These are phyloP conservation scores for Stagonosporopsis rhizophila DNA, from an alignment of 2,329 filamentous ascomycete species.

Conservation along the genomic window DNA sequence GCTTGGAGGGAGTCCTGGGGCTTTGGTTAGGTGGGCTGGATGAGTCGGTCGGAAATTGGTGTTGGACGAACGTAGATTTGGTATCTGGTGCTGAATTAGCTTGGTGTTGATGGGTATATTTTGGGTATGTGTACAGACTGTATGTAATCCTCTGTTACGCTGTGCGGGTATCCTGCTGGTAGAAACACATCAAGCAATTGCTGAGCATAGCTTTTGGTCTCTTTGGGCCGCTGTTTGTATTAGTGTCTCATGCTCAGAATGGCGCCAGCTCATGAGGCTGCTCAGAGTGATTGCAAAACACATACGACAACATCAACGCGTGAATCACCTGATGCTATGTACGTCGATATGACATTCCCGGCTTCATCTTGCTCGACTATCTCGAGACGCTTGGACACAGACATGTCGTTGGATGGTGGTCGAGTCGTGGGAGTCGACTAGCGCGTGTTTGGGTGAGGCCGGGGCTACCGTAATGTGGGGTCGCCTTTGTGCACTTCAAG, in stretches of 20 bases:
- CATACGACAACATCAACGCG: slow-evolving; percentile 59
- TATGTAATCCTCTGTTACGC: slow-evolving; percentile 84
- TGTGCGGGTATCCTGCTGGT: slow-evolving; percentile 86
- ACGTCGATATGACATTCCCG: slow-evolving; percentile 57
- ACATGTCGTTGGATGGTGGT: slow-evolving; percentile 12
- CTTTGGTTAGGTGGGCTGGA: not conserved
- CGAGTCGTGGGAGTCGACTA: not conserved
- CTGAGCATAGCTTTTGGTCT: slow-evolving; percentile 41
- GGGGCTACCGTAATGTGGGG: not conserved
- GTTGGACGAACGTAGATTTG: slow-evolving; percentile 67
- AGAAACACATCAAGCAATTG: slow-evolving; percentile 75
- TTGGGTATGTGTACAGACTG: slow-evolving; percentile 55
- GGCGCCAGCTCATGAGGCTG: not conserved
- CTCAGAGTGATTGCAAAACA: not conserved
- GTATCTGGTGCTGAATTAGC: slow-evolving; percentile 56
- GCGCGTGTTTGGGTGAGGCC: slow-evolving; percentile 5
- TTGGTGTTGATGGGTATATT: not conserved
- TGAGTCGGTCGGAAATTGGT: not conserved
- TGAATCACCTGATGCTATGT: slow-evolving; percentile 50
- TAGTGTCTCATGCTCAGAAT: not conserved
- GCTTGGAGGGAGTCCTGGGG: slow-evolving; percentile 79
- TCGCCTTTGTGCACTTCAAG: not conserved
- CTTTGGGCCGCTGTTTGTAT: slow-evolving; percentile 18
- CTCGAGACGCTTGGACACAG: not conserved
- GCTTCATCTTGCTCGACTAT: slow-evolving; percentile 59